These are phyloP conservation scores for Emergomyces africanus DNA, from an alignment of 2,329 filamentous ascomycete genomes.

Conservation along the genomic window DNA sequence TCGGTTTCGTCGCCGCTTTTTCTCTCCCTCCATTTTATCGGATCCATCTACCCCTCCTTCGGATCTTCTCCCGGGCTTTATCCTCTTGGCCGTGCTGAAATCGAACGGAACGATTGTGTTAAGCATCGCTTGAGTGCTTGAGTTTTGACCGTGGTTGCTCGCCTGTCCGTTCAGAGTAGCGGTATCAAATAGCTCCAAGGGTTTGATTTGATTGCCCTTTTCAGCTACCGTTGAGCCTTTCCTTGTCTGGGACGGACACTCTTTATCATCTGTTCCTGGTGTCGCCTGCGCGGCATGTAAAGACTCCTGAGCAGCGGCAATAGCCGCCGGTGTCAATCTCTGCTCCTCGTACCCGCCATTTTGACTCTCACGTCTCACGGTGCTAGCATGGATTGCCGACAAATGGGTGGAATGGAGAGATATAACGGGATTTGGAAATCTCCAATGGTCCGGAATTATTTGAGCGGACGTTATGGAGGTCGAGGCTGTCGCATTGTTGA, in stretches of 20 bases:
- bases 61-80: neutral
- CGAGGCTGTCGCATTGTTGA: slow-evolving; percentile 11
- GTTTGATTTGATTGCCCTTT: neutral
- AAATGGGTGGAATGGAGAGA: slow-evolving; percentile 27
- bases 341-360: slow-evolving; percentile 19
- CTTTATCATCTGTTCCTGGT: slow-evolving; percentile 9
- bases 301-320: slow-evolving; percentile 26
- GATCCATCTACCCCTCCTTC: neutral
- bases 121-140: slow-evolving; percentile 17
- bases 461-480: slow-evolving; percentile 28
- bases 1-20: neutral
- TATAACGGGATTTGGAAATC: slow-evolving; percentile 19
- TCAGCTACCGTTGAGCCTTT: neutral
- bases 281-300: slow-evolving; percentile 28
- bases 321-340: slow-evolving; percentile 29
- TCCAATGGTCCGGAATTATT: slow-evolving; percentile 17
- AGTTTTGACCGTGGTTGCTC: neutral
- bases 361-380: slow-evolving; percentile 8
- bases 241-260: neutral
- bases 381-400: slow-evolving; percentile 17
- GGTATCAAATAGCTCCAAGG: neutral
- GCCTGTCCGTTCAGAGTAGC: neutral
- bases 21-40: neutral
- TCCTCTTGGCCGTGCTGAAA: slow-evolving; percentile 23
- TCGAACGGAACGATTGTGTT: slow-evolving; percentile 29